Evolutionary conservation across 2,329 filamentous ascomycete genomes (phyloP), one percentile per base, ranked within the genome.

Genomic region (Aureobasidium sp.): DNA sequence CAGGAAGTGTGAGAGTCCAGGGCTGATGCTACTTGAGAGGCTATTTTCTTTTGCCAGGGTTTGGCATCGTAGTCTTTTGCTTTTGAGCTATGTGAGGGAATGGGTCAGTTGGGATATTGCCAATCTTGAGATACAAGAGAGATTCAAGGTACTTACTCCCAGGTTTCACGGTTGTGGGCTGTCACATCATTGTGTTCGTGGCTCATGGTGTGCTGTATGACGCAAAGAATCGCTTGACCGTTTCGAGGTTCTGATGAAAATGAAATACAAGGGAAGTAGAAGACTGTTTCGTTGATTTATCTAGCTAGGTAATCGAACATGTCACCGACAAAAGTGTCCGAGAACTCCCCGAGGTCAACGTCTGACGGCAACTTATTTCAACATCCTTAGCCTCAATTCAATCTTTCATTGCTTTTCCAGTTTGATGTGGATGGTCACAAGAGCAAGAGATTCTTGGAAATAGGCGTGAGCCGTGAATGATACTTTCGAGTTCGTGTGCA

Each of bases 131-230:
- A 11, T 21, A 42, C 10, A 36, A 29, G 21, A 29, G 16, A 39
- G 29, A 21, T 34, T 34, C n/a, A 29, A 15, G 16, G 1, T 3
- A 63, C 63, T 53, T 62, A 71, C 71, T 73, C 66, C 63, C 72
- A 73, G 3, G 70, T 70, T 44, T 69, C 66, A 30, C 70, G 63
- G 61, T 73, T 73, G 42, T 70, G 68, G 64, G 72, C 70, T 29
- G 71, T 70, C 62, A 72, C 69, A 7, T 67, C 67, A 7, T 32
- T 36, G 30, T 53, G n/a, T 5, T 36, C 36, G 34, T 49, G 25
- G 45, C 66, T 68, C 71, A 73, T 73, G 48, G 5, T 45, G 21
- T 34, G n/a, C 36, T 10, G n/a, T 34, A 10, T 30, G 5, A 3
- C 2, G 13, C 7, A 11, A 11, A 21, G 1, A 25, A 9, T 44